Evolutionary conservation across 257 asterid species (phyloP), one percentile per base, ranked within the genome.

Genomic region (Penstemon eatonii): DNA sequence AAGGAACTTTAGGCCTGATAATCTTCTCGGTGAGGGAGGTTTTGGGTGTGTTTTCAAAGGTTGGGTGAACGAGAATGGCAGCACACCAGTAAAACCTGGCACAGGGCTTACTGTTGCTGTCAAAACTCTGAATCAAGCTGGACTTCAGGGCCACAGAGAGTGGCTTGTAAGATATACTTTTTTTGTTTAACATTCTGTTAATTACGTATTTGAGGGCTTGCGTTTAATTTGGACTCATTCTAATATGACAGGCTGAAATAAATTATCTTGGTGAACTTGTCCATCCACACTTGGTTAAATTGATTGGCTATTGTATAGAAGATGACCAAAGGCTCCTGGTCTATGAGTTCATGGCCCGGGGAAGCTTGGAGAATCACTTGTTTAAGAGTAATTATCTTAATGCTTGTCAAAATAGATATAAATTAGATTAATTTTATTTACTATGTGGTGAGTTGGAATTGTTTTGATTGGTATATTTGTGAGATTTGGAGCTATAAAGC

Each of bases 341-440:
- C 70, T 91, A 91, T 59, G 97, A 91, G 76, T 91, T 82, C 73
- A 85, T 89, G 96, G 90, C 96, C 10, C 81, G 90, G 55, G 98
- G 98, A 69, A 92, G 96, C 84, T 81, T 92, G 88, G 98, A 92
- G 81, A 89, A 92, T 75, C 98, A 92, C 81, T 79, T 92, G 79
- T 92, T 92, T 77, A 87, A 86, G 83, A 87, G 96, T 92, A 86
- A 19, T 89, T 72, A 5, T 58, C 7, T 61, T 1, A 18, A 61
- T 44, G 42, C 73, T 47, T 41, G 39, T 66, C 12, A 46, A 56
- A 59, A 46, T 56, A 65, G 64, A 10, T 51, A 15, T 25, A 25
- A 25, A 25, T 25, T 25, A 1, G 33, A 25, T 25, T 25, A 25
- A 25, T 25, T 25, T 25, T 25, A 25, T 25, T 25, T 25, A 25